These are phyloP conservation scores for Myrica gale DNA, from an alignment of 306 rosid genomes.

Conservation along the genomic window DNA sequence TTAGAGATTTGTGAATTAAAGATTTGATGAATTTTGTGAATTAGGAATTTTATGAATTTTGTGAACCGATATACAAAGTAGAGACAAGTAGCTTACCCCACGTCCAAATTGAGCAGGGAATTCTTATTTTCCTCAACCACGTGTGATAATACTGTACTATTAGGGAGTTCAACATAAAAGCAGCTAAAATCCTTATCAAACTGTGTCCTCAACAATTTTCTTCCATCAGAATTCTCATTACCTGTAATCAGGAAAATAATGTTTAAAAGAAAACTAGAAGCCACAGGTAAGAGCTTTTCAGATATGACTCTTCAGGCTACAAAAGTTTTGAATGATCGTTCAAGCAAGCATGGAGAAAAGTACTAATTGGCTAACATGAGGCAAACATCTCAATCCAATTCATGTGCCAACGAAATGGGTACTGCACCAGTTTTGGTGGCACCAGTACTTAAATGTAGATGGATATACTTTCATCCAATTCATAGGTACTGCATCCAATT, in stretches of 20 bases:
- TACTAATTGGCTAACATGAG: too few species aligned
- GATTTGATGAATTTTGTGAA: too few species aligned
- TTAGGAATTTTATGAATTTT: neutral
- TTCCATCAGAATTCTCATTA: constrained; percentile 59
- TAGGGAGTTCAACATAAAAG: constrained; percentile 83
- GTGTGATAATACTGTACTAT: constrained; percentile 64
- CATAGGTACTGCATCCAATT: too few species aligned
- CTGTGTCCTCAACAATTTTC: constrained; percentile 66
- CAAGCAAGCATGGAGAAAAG: too few species aligned
- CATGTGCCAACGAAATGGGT: neutral
- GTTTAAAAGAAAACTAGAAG: too few species aligned
- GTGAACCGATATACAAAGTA: neutral
- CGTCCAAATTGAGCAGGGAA: constrained; percentile 96
- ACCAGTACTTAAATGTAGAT: neutral
- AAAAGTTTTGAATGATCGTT: too few species aligned
- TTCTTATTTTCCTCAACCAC: constrained; percentile 63
- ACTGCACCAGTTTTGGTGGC: neutral
- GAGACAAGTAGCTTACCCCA: constrained; percentile 53
- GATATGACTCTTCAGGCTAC: too few species aligned
- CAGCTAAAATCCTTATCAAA: constrained; percentile 59
- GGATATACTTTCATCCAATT: neutral
- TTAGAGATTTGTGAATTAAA: too few species aligned
- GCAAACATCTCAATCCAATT: neutral
- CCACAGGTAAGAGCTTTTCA: too few species aligned
- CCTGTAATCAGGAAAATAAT: constrained; percentile 49